A percentile compares a stretch with the other conserved stretches of the same genome.
phyloP scores from a whole-genome alignment of 495 filamentous ascomycete species.

The Aspergillus affinis region DNA sequence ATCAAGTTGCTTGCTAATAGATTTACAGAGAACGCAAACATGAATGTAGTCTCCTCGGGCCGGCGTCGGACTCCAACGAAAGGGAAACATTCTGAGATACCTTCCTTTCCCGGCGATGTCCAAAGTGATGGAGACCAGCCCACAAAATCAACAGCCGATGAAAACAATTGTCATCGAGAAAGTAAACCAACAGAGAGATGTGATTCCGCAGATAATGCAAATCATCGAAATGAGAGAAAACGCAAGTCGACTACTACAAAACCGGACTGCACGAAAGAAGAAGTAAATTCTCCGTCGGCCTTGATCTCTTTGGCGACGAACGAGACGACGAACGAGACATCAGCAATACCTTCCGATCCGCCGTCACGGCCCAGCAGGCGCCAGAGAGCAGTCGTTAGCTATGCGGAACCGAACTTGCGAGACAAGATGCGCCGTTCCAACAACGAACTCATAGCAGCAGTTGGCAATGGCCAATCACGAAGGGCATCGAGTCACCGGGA shows the following conservation, averaged over 20 bases:
- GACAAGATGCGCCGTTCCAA: slow-evolving; percentile 86
- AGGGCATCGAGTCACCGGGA: slow-evolving; percentile 32
- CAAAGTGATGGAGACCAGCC: not conserved
- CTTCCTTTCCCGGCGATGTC: not conserved
- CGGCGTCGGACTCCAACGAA: not conserved
- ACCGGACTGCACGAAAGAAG: not conserved
- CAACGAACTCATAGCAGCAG: slow-evolving; percentile 71
- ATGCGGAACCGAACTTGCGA: slow-evolving; percentile 80
- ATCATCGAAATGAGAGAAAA: not conserved
- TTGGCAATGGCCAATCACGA: slow-evolving; percentile 50
- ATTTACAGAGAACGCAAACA: slow-evolving; percentile 53
- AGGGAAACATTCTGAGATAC: not conserved
- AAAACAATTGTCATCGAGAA: not conserved
- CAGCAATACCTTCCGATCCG: slow-evolving; percentile 31
- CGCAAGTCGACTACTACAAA: not conserved
- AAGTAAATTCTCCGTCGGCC: not conserved
- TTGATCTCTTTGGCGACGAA: not conserved
- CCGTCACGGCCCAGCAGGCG: slow-evolving; percentile 62
- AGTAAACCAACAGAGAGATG: not conserved
- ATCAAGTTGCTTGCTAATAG: slow-evolving; percentile 21
- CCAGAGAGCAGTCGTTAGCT: slow-evolving; percentile 68
- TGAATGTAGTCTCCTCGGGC: not conserved
- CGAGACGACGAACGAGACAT: slow-evolving; percentile 9
- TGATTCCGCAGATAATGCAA: not conserved
- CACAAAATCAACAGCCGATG: not conserved